A percentile compares a stretch with the other conserved stretches of the same genome.
These are phyloP conservation scores for Solanum commersonii DNA, from an alignment of 257 asterid species.

Conservation along the genomic window DNA sequence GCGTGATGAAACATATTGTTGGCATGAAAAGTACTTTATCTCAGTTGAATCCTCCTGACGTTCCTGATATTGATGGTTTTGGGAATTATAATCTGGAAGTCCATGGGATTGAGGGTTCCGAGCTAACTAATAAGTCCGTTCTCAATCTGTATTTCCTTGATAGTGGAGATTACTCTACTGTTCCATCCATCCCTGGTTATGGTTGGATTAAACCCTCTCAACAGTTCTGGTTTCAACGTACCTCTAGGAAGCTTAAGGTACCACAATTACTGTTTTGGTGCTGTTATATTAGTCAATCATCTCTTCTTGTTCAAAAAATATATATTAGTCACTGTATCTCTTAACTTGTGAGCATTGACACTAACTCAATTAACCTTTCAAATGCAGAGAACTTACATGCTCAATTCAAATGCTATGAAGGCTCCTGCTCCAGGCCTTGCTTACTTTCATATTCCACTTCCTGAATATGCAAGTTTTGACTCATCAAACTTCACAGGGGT, in stretches of 20 bases:
- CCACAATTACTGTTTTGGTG: not conserved
- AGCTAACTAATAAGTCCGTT: conserved; percentile 52
- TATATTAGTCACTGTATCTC: not conserved
- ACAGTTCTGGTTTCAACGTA: conserved; percentile 72
- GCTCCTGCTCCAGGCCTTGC: conserved; percentile 75
- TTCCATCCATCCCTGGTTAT: conserved; percentile 74
- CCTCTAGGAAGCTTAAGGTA: conserved; percentile 70
- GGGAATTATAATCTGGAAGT: conserved; percentile 91
- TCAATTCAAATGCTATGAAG: conserved; percentile 50
- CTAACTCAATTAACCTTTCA: not conserved
- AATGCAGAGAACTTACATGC: conserved; percentile 49
- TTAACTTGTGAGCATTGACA: not conserved
- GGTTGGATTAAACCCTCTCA: conserved; percentile 94
- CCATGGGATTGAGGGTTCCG: conserved; percentile 50
- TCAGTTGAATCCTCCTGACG: conserved; percentile 48
- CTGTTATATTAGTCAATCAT: not conserved
- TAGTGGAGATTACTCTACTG: conserved; percentile 85
- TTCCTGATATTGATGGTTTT: conserved; percentile 58
- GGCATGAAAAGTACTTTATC: conserved; percentile 74
- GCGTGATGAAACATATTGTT: conserved; percentile 63
- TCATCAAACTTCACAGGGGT: conserved; percentile 71
- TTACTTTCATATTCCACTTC: conserved; percentile 91
- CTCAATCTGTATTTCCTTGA: conserved; percentile 84
- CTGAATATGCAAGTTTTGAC: conserved; percentile 72
- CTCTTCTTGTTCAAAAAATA: not conserved